Base-by-base conservation (phyloP, 305 asterid genomes). In the Solanum hybrid region DNA sequence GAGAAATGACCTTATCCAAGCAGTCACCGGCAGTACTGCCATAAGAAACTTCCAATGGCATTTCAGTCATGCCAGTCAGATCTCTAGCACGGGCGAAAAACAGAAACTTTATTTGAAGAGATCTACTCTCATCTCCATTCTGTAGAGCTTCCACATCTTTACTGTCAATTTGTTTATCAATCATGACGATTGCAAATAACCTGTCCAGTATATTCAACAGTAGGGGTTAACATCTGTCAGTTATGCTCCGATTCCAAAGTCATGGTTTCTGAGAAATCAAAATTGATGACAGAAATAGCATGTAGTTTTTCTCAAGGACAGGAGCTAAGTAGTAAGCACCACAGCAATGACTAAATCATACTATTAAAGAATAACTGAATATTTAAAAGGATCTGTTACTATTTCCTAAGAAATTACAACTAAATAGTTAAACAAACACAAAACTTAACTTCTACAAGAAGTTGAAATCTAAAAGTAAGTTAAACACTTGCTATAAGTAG, bases 81-180 rank as follows among this genome's bases (percentile, higher is more conserved):
- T 97, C 98, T 91, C 96, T 94, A 86, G 99, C 97, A 88, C 98
- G 94, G 13, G 98, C 98, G 3, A 96, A 97, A 94, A 97, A 96
- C 91, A 96, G 89, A 89, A 95, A 97, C 89, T 97, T 96, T 88
- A 96, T 94, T 90, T 92, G 92, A 13, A 95, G 90, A 75, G 91
- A 89, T 81, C 33, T 83, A 39, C 61, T 89, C 64, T 90, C 95
- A 83, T 91, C 90, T 80, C 64, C 90, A 67, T 86, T 89, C 75
- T 87, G 91, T 75, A 92, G 83, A 67, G 64, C 83, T 20, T 86
- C 93, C 89, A 87, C 87, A 86, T 91, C 90, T 86, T 86, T 83
- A 12, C 85, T 75, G 35, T 42, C 89, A 69, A 64, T 79, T 86
- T 74, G 76, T 74, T 20, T 57, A 75, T 84, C 89, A 79, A 69